Evolutionary conservation across 257 asterid species (phyloP).

Genomic region (Rehmannia glutinosa): DNA sequence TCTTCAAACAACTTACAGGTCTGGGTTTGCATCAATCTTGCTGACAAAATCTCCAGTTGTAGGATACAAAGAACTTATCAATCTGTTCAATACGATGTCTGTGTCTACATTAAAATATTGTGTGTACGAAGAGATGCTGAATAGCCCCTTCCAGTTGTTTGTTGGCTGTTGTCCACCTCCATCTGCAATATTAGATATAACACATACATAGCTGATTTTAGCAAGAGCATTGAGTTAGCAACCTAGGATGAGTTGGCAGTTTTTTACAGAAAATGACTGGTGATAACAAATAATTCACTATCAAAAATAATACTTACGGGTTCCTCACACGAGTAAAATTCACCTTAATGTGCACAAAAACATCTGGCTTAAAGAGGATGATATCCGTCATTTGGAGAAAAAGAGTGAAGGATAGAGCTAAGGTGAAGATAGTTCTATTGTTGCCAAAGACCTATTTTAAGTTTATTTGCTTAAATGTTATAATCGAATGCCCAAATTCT

Average conservation of each 20-base stretch:
- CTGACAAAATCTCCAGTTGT: slow-evolving; percentile 74
- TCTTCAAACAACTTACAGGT: slow-evolving; percentile 71
- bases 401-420: neutral
- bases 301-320: neutral
- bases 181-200: slow-evolving; percentile 41
- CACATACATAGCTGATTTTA: slow-evolving; percentile 8
- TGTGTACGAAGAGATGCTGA: slow-evolving; percentile 75
- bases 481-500: neutral
- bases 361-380: neutral
- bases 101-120: slow-evolving; percentile 95
- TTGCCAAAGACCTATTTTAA: neutral
- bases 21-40: slow-evolving; percentile 95
- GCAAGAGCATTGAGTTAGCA: slow-evolving; percentile 1
- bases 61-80: slow-evolving; percentile 86
- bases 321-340: neutral
- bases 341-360: neutral
- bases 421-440: neutral
- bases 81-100: slow-evolving; percentile 81
- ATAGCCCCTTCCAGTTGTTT: slow-evolving; percentile 75
- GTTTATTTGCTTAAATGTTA: neutral
- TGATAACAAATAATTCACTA: neutral
- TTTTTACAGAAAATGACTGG: neutral
- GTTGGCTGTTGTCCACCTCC: slow-evolving; percentile 63
- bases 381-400: neutral
- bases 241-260: neutral